Evolutionary conservation across 495 filamentous ascomycete species (phyloP), one percentile per base, ranked within the genome.

Genomic region (Podospora australis): DNA sequence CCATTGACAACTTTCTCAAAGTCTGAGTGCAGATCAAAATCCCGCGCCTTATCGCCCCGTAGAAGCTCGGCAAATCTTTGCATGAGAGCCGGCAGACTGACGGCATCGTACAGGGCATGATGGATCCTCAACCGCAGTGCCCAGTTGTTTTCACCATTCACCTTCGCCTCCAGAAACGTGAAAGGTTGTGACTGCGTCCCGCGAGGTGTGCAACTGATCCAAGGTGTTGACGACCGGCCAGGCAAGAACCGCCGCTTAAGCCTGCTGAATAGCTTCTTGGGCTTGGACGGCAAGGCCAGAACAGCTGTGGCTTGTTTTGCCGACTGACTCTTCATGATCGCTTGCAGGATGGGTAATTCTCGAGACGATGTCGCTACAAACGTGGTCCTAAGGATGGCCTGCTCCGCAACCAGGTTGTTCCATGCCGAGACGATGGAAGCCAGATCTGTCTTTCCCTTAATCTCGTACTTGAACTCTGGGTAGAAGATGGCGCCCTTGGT

Each of bases 61-160:
- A 66, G 13, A 26, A 69, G 41, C 2, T 51, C 39, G 2, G 44
- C 9, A 13, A 74, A 65, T 5, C 58, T 52, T 22, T 45, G 35
- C 49, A 65, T 50, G 13, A 91, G 74, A 8, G 68, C 49, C 2
- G 76, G 68, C 10, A 92, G 64, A 40, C 85, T 84, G 35, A 83
- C 65, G 1, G 83, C 86, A 65, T 95, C 88, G 53, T 89, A 92
- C 4, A 92, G 61, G 3, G 87, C 85, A 63, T 95, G 88, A 47
- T 89, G 80, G 9, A 88, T 76, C 6, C 69, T 72, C 2, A 87
- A 55, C 8, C 59, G 52, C 8, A 75, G 20, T 0, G 39, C 23
- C 58, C 47, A 68, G 22, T 35, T 48, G 28, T 23, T 54, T 20
- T 49, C 17, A 1, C 14, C 47, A 2, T 44, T 24, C 14, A 28